Evolutionary conservation across 306 rosid genomes (phyloP).

Genomic region (Urtica urens): DNA sequence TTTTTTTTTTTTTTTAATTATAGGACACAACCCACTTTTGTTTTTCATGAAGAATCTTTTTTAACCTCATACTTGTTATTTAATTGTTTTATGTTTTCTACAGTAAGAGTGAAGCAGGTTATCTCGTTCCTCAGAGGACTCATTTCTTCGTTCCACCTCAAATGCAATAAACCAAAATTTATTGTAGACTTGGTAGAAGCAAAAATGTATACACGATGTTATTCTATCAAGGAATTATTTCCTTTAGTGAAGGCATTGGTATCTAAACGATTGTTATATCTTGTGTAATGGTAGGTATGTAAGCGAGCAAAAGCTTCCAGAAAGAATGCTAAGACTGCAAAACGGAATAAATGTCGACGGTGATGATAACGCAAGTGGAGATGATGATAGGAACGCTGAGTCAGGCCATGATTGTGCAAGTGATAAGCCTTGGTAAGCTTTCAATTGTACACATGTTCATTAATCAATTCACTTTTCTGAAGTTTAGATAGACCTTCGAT

Average conservation of each 20-base stretch:
- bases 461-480: too few relatives aligned
- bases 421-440: conserved; percentile 76
- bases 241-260: too few relatives aligned
- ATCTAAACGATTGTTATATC: not conserved
- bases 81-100: conserved; percentile 23
- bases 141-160: conserved; percentile 70
- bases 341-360: conserved; percentile 50
- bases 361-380: conserved; percentile 48
- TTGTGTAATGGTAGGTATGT: conserved; percentile 47
- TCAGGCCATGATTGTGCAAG: conserved; percentile 61
- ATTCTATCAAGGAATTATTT: too few relatives aligned
- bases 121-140: conserved; percentile 89
- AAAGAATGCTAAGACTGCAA: conserved; percentile 69
- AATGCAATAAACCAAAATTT: conserved; percentile 75
- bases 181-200: conserved; percentile 85
- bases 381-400: conserved; percentile 59
- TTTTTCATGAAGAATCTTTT: too few relatives aligned
- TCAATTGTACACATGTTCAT: too few relatives aligned
- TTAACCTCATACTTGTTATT: not conserved
- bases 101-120: conserved; percentile 69
- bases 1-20: too few relatives aligned
- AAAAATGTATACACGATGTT: too few relatives aligned
- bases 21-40: too few relatives aligned
- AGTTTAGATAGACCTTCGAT: too few relatives aligned
- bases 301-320: conserved; percentile 75